Evolutionary conservation across 2,329 filamentous ascomycete genomes (phyloP), one percentile per base, ranked within the genome.

Genomic region (Beauveria scarabaeidicola): DNA sequence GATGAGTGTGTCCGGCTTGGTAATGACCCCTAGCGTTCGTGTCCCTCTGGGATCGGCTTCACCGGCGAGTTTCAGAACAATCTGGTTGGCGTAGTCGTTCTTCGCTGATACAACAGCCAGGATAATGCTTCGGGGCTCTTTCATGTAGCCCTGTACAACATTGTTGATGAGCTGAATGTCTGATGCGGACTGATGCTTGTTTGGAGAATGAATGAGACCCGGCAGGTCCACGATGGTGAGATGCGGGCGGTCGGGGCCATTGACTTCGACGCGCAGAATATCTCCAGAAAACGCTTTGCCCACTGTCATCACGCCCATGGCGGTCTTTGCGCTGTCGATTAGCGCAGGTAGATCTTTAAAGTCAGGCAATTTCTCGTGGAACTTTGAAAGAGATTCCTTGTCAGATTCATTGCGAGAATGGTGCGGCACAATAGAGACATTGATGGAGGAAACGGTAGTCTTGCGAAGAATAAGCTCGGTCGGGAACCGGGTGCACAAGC

Each of bases 401-500:
- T 60, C 58, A 0, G n/a, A 9, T 15, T 50, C 19, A 36, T 29
- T 60, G 29, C 58, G 43, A 36, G 51, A 54, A 5, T 48, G 58
- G 19, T 60, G 58, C 11, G 66, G 63, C n/a, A 64, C 58, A 40
- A 69, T 69, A 6, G 59, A 64, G 10, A 68, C 60, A 5, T 58
- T 61, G 32, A 76, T 60, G 21, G 47, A 47, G 6, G n/a, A 52
- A 10, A 38, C 13, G 1, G 52, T 1, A 17, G 59, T 44, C 21
- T 60, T 74, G n/a, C 48, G 27, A n/a, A 84, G 70, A 11, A 78
- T 74, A 9, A 84, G 70, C 64, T 85, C 79, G 0, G 80, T 84
- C 0, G 81, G 77, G 61, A 84, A 84, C 0, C 79, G 71, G 0
- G 82, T 84, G 63, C 81, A 84, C 0, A 82, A 65, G 43, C 73